These are phyloP conservation scores for Raffaelea arxii DNA, from an alignment of 2,329 filamentous ascomycete genomes.

Conservation along the genomic window DNA sequence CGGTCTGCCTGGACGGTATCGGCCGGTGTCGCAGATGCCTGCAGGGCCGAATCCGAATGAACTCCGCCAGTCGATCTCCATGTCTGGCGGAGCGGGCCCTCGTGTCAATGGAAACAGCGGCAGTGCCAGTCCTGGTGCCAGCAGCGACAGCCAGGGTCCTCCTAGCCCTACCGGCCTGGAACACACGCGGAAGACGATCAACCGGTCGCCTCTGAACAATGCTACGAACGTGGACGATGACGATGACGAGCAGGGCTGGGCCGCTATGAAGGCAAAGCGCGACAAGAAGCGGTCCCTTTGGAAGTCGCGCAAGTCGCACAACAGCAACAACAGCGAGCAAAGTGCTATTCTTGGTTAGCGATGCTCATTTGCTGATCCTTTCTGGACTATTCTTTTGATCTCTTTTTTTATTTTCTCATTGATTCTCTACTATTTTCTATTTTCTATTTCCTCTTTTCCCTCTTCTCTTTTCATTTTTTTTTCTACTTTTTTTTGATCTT, in stretches of 20 bases:
- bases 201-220: conserved; percentile 28
- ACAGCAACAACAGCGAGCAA: no score
- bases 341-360: neutral
- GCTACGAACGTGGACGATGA: conserved; percentile 35
- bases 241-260: conserved; percentile 58
- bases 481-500: neutral
- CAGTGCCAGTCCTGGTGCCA: conserved; percentile 4
- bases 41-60: conserved; percentile 23
- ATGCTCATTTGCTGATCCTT: no score
- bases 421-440: neutral
- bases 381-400: no score
- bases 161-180: conserved; percentile 13
- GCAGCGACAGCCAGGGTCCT: neutral
- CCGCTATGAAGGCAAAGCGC: conserved; percentile 58
- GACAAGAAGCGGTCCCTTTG: conserved; percentile 59
- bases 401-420: neutral
- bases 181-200: conserved; percentile 21
- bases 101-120: neutral
- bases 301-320: conserved; percentile 51
- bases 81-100: conserved; percentile 27
- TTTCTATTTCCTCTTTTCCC: conserved; percentile 7
- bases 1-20: conserved; percentile 80
- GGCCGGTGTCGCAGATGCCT: conserved; percentile 65
- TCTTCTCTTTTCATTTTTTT: conserved; percentile 4
- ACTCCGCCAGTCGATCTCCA: conserved; percentile 29